Evolutionary conservation across 306 rosid genomes (phyloP).

Genomic region (Echinosophora koreensis): DNA sequence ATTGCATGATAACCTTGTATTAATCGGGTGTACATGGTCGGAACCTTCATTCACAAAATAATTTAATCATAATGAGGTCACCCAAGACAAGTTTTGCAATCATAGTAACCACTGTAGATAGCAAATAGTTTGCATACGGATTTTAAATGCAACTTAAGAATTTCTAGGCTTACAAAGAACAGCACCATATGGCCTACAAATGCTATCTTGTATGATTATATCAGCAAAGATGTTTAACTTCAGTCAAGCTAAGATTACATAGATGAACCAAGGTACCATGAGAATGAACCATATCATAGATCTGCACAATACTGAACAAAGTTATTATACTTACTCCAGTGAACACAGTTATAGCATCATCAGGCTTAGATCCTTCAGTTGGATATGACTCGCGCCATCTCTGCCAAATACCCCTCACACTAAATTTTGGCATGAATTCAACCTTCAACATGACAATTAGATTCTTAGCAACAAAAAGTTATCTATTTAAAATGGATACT

Average conservation of each 20-base stretch:
- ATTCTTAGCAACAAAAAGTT: conserved; percentile 40
- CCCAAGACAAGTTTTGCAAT: conserved; percentile 30
- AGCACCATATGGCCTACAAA: conserved; percentile 32
- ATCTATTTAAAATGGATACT: conserved; percentile 29
- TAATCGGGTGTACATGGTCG: conserved; percentile 84
- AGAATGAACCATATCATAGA: conserved; percentile 27
- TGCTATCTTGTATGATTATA: conserved; percentile 32
- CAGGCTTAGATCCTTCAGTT: conserved; percentile 59
- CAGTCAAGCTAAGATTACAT: conserved; percentile 35
- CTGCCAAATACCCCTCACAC: conserved; percentile 93
- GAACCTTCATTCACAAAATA: conserved; percentile 70
- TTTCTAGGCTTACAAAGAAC: conserved; percentile 30
- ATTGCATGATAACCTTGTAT: conserved; percentile 89
- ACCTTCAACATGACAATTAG: conserved; percentile 69
- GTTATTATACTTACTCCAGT: conserved; percentile 79
- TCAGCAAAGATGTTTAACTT: conserved; percentile 21
- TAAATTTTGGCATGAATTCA: conserved; percentile 94
- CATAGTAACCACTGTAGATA: conserved; percentile 2
- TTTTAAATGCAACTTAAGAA: conserved; percentile 24
- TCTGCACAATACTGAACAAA: conserved; percentile 29
- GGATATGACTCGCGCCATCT: conserved; percentile 97
- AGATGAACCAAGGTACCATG: conserved; percentile 1
- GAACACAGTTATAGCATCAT: conserved; percentile 75
- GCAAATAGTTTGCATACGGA: conserved; percentile 24
- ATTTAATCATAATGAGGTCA: conserved; percentile 25